A percentile compares a stretch with the other conserved stretches of the same genome.
These are phyloP conservation scores for Mycogone perniciosa DNA, from an alignment of 2,329 filamentous ascomycete genomes.

Conservation along the genomic window DNA sequence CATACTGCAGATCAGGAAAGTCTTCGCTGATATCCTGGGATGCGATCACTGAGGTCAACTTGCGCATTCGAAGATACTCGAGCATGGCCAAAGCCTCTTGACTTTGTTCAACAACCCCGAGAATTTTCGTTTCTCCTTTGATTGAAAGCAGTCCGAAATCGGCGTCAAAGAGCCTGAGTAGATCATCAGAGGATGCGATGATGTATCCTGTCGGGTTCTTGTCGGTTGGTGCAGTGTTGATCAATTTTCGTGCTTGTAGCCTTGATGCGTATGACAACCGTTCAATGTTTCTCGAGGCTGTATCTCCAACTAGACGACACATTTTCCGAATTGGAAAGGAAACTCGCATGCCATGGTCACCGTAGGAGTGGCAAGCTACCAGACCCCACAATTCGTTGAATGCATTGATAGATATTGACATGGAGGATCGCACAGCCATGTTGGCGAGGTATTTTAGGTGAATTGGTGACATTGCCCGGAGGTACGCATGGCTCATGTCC, in stretches of 20 bases:
- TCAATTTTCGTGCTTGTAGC: slow-evolving; percentile 78
- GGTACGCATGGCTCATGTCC: slow-evolving; percentile 77
- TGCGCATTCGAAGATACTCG: slow-evolving; percentile 74
- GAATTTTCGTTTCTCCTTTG: slow-evolving; percentile 78
- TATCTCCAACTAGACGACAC: slow-evolving; percentile 82
- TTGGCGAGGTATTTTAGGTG: slow-evolving; percentile 81
- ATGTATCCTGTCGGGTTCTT: slow-evolving; percentile 85
- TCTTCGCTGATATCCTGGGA: slow-evolving; percentile 70
- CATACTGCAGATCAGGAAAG: slow-evolving; percentile 75
- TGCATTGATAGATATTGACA: slow-evolving; percentile 89
- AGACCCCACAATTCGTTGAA: slow-evolving; percentile 83
- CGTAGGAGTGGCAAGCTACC: slow-evolving; percentile 81
- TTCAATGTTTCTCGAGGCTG: slow-evolving; percentile 81
- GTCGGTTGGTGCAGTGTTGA: slow-evolving; percentile 75
- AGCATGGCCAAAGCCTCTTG: slow-evolving; percentile 80
- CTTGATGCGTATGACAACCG: slow-evolving; percentile 78
- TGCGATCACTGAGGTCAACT: slow-evolving; percentile 66
- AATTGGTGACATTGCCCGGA: slow-evolving; percentile 85
- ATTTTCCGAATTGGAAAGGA: slow-evolving; percentile 89
- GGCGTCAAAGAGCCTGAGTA: slow-evolving; percentile 77
- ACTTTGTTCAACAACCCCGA: slow-evolving; percentile 67
- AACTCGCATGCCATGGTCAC: slow-evolving; percentile 73
- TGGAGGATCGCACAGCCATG: slow-evolving; percentile 88
- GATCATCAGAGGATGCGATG: slow-evolving; percentile 78
- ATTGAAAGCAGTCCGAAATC: slow-evolving; percentile 84